phyloP scores from a whole-genome alignment of 495 filamentous ascomycete genomes.

The Choiromyces venosus region DNA sequence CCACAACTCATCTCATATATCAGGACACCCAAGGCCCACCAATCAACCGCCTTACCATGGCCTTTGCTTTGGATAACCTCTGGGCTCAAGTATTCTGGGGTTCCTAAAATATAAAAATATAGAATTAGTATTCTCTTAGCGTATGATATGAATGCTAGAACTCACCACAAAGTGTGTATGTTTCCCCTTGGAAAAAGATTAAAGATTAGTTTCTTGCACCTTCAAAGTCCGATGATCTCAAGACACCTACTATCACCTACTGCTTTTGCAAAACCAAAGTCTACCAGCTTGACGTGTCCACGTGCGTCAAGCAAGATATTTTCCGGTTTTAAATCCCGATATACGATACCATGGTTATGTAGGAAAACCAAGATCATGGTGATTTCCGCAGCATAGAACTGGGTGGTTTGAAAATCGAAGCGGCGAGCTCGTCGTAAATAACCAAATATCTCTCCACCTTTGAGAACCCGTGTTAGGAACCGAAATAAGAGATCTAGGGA shows the following conservation, averaged over 20 bases:
- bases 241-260: slow-evolving; percentile 53
- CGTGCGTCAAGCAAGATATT: slow-evolving; percentile 88
- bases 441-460: slow-evolving; percentile 87
- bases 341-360: slow-evolving; percentile 85
- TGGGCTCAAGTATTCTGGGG: slow-evolving; percentile 91
- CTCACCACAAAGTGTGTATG: slow-evolving; percentile 79
- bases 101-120: slow-evolving; percentile 47
- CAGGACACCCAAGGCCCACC: slow-evolving; percentile 96
- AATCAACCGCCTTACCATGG: slow-evolving; percentile 94
- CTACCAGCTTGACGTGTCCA: slow-evolving; percentile 93
- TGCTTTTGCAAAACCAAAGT: slow-evolving; percentile 95
- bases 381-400: slow-evolving; percentile 95
- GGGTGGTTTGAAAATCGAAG: slow-evolving; percentile 78
- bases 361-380: slow-evolving; percentile 86
- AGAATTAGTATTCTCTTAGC: slow-evolving; percentile 7
- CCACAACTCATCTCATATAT: slow-evolving; percentile 95
- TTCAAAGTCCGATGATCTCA: neutral
- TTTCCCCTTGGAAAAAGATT: slow-evolving; percentile 57
- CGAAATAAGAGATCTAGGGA: neutral
- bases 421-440: slow-evolving; percentile 80
- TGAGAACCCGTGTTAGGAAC: slow-evolving; percentile 14
- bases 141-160: neutral
- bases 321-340: slow-evolving; percentile 93
- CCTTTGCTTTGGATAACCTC: slow-evolving; percentile 95
- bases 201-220: neutral